phyloP scores from a whole-genome alignment of 1,284 basidiomycete species.

The Puccinia polysora region DNA sequence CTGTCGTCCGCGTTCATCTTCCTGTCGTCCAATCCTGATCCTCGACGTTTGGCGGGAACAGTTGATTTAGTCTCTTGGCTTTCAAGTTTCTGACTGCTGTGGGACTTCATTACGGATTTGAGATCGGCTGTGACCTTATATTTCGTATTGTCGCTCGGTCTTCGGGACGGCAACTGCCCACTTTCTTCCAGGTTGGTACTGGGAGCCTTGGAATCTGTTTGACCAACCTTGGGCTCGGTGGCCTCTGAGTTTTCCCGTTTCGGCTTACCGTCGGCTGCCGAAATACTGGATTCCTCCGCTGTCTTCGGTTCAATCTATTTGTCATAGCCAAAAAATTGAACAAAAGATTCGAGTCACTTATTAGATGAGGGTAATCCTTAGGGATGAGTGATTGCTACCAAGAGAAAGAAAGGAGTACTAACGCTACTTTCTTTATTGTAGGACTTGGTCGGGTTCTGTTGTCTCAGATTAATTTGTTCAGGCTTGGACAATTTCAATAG shows the following conservation, averaged over 20 bases:
- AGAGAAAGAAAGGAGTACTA: no score
- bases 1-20: background rate
- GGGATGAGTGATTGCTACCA: no score
- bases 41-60: slow-evolving; percentile 4
- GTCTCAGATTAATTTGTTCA: slow-evolving; percentile 9
- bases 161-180: no score
- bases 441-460: background rate
- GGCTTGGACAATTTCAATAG: slow-evolving; percentile 13
- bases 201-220: no score
- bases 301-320: no score
- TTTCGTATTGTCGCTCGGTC: background rate
- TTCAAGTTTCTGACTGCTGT: background rate
- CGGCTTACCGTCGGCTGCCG: no score
- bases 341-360: no score
- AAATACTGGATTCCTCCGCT: no score
- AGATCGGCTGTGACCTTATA: background rate
- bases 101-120: background rate
- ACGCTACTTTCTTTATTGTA: background rate
- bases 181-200: no score
- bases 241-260: no score
- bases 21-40: background rate
- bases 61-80: background rate
- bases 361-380: background rate
- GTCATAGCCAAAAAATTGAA: no score
- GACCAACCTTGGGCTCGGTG: no score